These are phyloP conservation scores for Globisporangium yorkense DNA, from an alignment of 352 stramenopile species.

Conservation along the genomic window DNA sequence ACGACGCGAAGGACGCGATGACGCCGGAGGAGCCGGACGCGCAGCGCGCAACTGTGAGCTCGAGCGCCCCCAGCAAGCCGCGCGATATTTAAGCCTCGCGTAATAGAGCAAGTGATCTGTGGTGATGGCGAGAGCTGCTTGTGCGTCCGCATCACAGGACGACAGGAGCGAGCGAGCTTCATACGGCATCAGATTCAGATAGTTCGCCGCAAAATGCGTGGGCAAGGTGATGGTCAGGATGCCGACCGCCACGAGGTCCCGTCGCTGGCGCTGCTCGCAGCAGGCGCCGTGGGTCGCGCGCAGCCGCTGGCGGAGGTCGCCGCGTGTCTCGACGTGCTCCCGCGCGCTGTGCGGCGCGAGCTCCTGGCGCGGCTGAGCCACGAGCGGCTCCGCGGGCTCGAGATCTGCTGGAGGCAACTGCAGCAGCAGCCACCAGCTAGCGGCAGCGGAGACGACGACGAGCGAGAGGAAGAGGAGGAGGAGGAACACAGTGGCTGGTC, in stretches of 20 bases:
- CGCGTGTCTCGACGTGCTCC: constrained; percentile 37
- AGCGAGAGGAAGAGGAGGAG: not conserved
- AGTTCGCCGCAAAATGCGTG: no score
- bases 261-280: constrained; percentile 27
- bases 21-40: constrained; percentile 11
- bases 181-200: no score
- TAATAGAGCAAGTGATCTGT: not conserved
- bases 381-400: constrained; percentile 40
- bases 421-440: constrained; percentile 1
- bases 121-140: no score
- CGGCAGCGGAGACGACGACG: not conserved
- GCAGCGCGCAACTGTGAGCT: constrained; percentile 5
- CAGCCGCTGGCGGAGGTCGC: constrained; percentile 31
- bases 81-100: constrained; percentile 12
- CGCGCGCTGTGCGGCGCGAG: constrained; percentile 26
- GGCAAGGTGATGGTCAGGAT: no score
- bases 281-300: constrained; percentile 21
- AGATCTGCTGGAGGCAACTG: constrained; percentile 18
- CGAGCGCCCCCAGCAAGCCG: constrained; percentile 4
- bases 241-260: not conserved
- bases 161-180: no score
- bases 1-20: constrained; percentile 19
- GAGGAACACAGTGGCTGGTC: constrained; percentile 12
- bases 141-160: no score
- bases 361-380: constrained; percentile 36